These are phyloP conservation scores for Lasiosphaeriaceae sp. DNA, from an alignment of 495 filamentous ascomycete genomes.

Conservation along the genomic window DNA sequence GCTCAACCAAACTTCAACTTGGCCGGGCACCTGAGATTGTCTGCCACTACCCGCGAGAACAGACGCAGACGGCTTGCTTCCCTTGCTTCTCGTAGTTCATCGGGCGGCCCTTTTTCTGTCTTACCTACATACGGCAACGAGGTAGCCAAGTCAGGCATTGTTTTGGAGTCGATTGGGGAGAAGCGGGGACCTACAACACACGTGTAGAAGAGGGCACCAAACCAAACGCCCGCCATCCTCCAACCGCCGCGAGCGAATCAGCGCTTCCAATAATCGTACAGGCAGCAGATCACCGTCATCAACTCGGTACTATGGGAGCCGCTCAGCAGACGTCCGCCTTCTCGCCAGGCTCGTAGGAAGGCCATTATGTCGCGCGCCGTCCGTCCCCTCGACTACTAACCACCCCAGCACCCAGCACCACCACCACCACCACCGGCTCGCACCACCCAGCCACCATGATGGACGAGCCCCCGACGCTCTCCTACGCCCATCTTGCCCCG, in stretches of 20 bases:
- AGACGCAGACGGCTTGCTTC: no score
- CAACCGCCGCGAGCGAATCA: neutral
- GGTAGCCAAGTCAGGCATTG: neutral
- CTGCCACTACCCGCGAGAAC: no score
- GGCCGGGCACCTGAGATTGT: no score
- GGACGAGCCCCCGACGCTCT: constrained; percentile 25
- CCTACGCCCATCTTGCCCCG: constrained; percentile 18
- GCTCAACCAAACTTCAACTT: no score
- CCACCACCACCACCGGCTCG: neutral
- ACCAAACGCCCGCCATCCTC: neutral
- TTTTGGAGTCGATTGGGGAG: neutral
- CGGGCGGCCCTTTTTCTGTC: no score
- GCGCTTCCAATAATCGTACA: neutral
- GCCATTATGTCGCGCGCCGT: constrained; percentile 23
- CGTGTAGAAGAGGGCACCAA: neutral
- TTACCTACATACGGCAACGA: no score
- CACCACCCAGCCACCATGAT: constrained; percentile 9
- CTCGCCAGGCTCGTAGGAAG: constrained; percentile 25
- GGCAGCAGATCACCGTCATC: no score
- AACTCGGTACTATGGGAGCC: no score
- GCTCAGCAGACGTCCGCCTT: constrained; percentile 9
- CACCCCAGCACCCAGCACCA: neutral
- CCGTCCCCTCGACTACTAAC: constrained; percentile 12
- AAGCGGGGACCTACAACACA: neutral
- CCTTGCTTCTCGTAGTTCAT: no score